A percentile compares a stretch with the other conserved stretches of the same genome.
These are phyloP conservation scores for Viridothelium virens DNA, from an alignment of 495 filamentous ascomycete genomes.

Conservation along the genomic window DNA sequence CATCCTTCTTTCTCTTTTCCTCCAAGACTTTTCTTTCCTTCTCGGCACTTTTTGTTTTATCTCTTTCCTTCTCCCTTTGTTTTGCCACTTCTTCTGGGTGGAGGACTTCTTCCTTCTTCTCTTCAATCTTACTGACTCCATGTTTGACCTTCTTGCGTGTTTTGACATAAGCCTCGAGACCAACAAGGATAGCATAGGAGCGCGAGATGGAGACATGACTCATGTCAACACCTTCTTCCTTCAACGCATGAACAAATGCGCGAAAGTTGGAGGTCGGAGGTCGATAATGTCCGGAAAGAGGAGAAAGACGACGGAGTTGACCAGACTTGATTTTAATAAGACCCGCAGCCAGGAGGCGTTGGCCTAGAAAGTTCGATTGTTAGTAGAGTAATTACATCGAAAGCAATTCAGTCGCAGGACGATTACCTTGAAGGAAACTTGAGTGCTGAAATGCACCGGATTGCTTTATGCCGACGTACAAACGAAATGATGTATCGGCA, in stretches of 20 bases:
- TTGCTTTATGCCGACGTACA: conserved; percentile 89
- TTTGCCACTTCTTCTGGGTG: conserved; percentile 39
- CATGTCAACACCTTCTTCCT: conserved; percentile 71
- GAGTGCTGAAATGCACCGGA: conserved; percentile 84
- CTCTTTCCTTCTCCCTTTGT: conserved; percentile 38
- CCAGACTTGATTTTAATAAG: conserved; percentile 79
- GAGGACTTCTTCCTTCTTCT: conserved; percentile 34
- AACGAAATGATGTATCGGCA: conserved; percentile 73
- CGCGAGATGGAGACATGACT: conserved; percentile 66
- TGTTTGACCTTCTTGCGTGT: conserved; percentile 53
- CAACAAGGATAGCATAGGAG: conserved; percentile 72
- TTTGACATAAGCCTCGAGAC: conserved; percentile 68
- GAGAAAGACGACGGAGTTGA: conserved; percentile 51
- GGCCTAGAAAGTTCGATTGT: conserved; percentile 48
- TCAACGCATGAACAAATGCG: conserved; percentile 64
- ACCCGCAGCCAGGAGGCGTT: conserved; percentile 74
- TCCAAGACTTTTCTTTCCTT: conserved; percentile 40
- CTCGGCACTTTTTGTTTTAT: conserved; percentile 46
- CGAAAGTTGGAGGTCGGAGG: conserved; percentile 73
- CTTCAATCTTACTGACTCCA: conserved; percentile 20
- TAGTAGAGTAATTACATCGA: too few species aligned
- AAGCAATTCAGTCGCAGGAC: conserved; percentile 57
- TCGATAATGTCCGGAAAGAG: conserved; percentile 75
- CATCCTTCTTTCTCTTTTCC: conserved; percentile 28
- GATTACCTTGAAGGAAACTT: conserved; percentile 71